phyloP scores from a whole-genome alignment of 371 early-diverging fungal species.

The Rhizopus arrhizus region DNA sequence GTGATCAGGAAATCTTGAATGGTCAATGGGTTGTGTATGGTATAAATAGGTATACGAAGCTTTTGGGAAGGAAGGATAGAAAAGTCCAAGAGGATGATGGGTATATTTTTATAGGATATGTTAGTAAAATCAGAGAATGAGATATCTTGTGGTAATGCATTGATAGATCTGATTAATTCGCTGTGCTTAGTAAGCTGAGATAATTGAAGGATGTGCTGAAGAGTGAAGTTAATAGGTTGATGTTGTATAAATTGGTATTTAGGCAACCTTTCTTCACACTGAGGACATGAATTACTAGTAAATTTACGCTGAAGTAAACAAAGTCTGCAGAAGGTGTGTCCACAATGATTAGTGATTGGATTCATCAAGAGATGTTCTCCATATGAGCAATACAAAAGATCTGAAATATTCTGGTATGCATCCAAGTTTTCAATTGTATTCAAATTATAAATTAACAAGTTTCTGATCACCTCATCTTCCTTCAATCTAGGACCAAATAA shows the following conservation, averaged over 20 bases:
- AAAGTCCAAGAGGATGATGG: conserved; percentile 18
- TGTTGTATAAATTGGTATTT: conserved; percentile 29
- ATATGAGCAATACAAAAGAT: conserved; percentile 45
- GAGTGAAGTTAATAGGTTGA: conserved; percentile 16
- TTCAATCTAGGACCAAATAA: conserved; percentile 29
- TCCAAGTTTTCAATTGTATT: no score
- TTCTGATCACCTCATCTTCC: conserved; percentile 1
- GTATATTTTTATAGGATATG: conserved; percentile 7
- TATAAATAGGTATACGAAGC: conserved; percentile 22
- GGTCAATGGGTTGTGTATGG: neutral
- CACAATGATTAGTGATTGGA: conserved; percentile 72
- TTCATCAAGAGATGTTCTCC: conserved; percentile 54
- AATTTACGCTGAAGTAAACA: conserved; percentile 49
- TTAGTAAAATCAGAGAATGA: conserved; percentile 9
- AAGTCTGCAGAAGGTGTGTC: conserved; percentile 69
- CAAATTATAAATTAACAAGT: neutral
- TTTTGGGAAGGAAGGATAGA: conserved; percentile 26
- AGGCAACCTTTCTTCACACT: conserved; percentile 32
- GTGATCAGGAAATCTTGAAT: conserved; percentile 11
- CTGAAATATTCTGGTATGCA: no score
- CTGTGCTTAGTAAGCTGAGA: neutral
- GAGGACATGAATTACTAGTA: conserved; percentile 20
- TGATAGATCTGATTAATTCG: neutral
- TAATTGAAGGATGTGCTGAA: conserved; percentile 2
- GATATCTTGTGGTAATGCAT: conserved; percentile 1